Evolutionary conservation across 179 eudicot species (phyloP).

Genomic region (Spinacia oleracea): DNA sequence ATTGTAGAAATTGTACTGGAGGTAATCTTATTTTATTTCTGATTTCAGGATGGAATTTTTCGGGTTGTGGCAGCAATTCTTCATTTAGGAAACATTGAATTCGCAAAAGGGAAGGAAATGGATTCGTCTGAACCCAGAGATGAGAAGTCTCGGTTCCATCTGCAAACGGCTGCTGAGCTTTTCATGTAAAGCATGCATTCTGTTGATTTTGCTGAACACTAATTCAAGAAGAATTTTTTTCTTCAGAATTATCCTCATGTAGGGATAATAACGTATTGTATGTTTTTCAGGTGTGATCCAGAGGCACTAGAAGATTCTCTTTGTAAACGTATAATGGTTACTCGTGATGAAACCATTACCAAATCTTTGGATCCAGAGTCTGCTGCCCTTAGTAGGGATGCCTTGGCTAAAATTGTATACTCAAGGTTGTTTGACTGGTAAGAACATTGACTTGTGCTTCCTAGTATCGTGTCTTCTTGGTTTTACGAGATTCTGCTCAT

Average conservation of each 20-base stretch:
- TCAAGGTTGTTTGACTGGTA: conserved; percentile 96
- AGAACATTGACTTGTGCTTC: conserved; percentile 26
- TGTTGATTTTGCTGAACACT: conserved; percentile 17
- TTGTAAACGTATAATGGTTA: conserved; percentile 93
- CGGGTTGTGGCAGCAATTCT: conserved; percentile 91
- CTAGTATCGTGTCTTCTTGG: background rate
- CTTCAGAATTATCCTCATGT: background rate
- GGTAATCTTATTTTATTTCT: conserved; percentile 19
- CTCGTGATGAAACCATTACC: conserved; percentile 95
- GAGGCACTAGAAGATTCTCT: conserved; percentile 92
- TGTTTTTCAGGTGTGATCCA: conserved; percentile 76
- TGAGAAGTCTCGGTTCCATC: conserved; percentile 86
- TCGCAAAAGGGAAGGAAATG: conserved; percentile 74
- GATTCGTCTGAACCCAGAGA: conserved; percentile 95
- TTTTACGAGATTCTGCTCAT: conserved; percentile 6
- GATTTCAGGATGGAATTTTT: conserved; percentile 82
- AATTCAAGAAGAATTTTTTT: background rate
- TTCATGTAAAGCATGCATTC: conserved; percentile 58
- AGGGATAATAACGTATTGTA: background rate
- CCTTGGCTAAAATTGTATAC: conserved; percentile 95
- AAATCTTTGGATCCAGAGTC: conserved; percentile 89
- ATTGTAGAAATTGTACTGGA: conserved; percentile 3
- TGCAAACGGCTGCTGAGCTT: conserved; percentile 84
- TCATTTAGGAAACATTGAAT: conserved; percentile 93
- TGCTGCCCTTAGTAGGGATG: conserved; percentile 90